Evolutionary conservation across 306 rosid genomes (phyloP).

Genomic region (Lupinus albus): DNA sequence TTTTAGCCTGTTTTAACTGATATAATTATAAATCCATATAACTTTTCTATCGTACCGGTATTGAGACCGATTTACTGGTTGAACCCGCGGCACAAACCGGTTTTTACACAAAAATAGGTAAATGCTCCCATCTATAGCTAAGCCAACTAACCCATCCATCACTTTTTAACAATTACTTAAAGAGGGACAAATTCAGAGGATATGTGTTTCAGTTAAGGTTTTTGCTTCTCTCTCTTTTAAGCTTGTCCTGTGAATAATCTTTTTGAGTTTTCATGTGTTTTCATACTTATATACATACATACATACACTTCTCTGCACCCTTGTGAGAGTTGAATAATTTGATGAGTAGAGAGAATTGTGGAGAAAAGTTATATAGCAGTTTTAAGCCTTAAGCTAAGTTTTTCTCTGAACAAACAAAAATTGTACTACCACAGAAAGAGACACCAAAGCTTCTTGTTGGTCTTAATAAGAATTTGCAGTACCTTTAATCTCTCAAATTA

Average conservation of each 20-base stretch:
- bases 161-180: constrained; percentile 26
- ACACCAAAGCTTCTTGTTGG: constrained; percentile 33
- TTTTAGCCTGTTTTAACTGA: too few species aligned
- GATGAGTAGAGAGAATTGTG: too few species aligned
- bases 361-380: too few species aligned
- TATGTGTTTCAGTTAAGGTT: constrained; percentile 45
- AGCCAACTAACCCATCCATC: constrained; percentile 18
- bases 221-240: constrained; percentile 41
- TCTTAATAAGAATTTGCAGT: constrained; percentile 24
- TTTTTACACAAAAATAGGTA: constrained; percentile 3
- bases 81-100: too few species aligned
- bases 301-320: background rate
- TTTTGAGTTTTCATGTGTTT: background rate
- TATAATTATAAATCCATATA: too few species aligned
- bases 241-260: constrained; percentile 18
- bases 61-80: too few species aligned
- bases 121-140: constrained; percentile 11
- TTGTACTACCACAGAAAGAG: background rate
- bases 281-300: background rate
- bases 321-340: too few species aligned
- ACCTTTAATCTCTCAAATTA: constrained; percentile 8
- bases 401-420: background rate
- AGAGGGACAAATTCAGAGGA: background rate
- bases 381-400: background rate
- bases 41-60: too few species aligned